These are phyloP conservation scores for Pythium dissotocum DNA, from an alignment of 352 stramenopile species.

Conservation along the genomic window DNA sequence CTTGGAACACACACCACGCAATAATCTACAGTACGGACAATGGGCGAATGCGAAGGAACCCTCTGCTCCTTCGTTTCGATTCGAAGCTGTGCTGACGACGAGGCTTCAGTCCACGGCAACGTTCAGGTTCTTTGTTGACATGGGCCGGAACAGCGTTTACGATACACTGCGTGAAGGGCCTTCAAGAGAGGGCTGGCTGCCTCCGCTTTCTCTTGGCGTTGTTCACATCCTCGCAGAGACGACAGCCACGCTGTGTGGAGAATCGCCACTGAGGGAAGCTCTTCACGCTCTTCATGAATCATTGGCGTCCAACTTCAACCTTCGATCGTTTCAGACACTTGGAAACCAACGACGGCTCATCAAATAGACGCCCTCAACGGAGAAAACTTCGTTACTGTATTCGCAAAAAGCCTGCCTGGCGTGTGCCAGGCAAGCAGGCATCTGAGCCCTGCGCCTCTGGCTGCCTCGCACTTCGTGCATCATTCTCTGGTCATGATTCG, in stretches of 20 bases:
- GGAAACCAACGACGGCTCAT: neutral
- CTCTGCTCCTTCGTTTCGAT: neutral
- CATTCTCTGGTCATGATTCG: too few species aligned
- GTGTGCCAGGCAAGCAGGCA: neutral
- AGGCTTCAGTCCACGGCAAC: neutral
- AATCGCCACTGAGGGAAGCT: too few species aligned
- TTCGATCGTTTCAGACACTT: constrained; percentile 1
- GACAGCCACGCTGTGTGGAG: too few species aligned
- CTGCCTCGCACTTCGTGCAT: neutral
- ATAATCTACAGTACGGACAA: too few species aligned
- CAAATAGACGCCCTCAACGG: too few species aligned
- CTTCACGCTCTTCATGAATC: neutral
- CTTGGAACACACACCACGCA: too few species aligned
- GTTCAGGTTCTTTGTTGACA: neutral
- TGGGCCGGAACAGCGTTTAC: neutral
- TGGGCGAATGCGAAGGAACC: too few species aligned
- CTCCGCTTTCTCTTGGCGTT: too few species aligned
- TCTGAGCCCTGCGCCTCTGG: neutral
- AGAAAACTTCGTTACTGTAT: too few species aligned
- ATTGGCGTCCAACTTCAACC: neutral
- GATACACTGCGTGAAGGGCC: neutral
- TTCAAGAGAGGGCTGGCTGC: neutral
- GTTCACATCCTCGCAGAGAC: too few species aligned
- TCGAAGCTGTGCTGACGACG: neutral
- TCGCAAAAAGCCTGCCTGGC: too few species aligned